A percentile compares a stretch with the other conserved stretches of the same genome.
phyloP scores from a whole-genome alignment of 768 basidiomycete genomes.

The Clathrus columnatus region DNA sequence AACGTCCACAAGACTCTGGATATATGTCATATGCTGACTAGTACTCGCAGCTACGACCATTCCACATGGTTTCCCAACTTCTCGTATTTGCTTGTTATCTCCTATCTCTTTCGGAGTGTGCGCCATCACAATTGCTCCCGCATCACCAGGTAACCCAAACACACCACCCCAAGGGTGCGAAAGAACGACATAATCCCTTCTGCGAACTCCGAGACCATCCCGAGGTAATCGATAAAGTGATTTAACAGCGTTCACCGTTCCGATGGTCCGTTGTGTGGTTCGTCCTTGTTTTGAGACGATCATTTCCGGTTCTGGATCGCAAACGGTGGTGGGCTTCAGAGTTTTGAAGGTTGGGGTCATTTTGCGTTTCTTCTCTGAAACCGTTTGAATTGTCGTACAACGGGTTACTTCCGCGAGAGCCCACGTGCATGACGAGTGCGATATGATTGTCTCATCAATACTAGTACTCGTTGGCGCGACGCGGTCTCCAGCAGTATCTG shows the following conservation, averaged over 20 bases:
- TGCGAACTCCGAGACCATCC: neutral
- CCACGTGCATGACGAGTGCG: neutral
- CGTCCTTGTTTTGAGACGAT: neutral
- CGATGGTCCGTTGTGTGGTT: neutral
- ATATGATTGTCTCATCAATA: neutral
- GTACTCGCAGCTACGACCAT: slow-evolving; percentile 5
- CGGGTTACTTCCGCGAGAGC: slow-evolving; percentile 3
- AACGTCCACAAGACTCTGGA: slow-evolving; percentile 3
- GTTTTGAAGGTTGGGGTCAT: neutral
- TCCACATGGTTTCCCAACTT: neutral
- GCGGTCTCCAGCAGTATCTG: too few relatives aligned
- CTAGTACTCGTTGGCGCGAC: too few relatives aligned
- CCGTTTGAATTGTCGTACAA: neutral
- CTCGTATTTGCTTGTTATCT: neutral
- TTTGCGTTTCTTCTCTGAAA: neutral
- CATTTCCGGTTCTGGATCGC: neutral
- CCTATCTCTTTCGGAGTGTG: neutral
- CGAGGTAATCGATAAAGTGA: slow-evolving; percentile 4
- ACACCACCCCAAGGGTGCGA: neutral
- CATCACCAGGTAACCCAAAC: slow-evolving; percentile 1
- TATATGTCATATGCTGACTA: neutral
- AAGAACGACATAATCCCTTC: neutral
- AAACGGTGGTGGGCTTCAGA: neutral
- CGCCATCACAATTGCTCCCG: neutral
- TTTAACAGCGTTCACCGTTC: slow-evolving; percentile 2